Percentiles rank a stretch among this genome's conserved stretches.
These are phyloP conservation scores for Arachis stenosperma DNA, from an alignment of 306 rosid species.

Conservation along the genomic window DNA sequence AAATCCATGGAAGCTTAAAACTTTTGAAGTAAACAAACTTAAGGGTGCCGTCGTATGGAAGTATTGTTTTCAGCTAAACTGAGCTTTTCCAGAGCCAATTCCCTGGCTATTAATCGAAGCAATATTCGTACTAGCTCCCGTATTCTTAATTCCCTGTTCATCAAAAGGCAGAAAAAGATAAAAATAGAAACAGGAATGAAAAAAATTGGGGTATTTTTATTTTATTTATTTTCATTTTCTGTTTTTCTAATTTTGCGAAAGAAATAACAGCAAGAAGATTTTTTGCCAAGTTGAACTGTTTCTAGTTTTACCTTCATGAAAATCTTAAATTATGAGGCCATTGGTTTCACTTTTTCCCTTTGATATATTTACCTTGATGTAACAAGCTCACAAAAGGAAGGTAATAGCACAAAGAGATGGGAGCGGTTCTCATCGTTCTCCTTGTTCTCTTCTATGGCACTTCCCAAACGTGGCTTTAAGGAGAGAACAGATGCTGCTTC, in stretches of 20 bases:
- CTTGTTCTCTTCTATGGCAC: slow-evolving; percentile 49
- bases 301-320: no score
- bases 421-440: slow-evolving; percentile 54
- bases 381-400: slow-evolving; percentile 84
- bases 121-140: slow-evolving; percentile 72
- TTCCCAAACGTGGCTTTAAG: slow-evolving; percentile 57
- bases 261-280: no score
- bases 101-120: slow-evolving; percentile 62
- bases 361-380: slow-evolving; percentile 69
- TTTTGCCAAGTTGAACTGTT: no score
- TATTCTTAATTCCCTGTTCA: slow-evolving; percentile 72
- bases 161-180: slow-evolving; percentile 36
- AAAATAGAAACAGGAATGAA: slow-evolving; percentile 8
- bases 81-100: slow-evolving; percentile 67
- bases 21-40: slow-evolving; percentile 8
- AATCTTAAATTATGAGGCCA: no score
- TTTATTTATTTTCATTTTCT: no score
- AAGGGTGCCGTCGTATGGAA: slow-evolving; percentile 37
- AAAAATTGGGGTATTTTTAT: not conserved
- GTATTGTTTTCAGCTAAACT: slow-evolving; percentile 54
- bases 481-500: slow-evolving; percentile 71
- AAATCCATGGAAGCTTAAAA: slow-evolving; percentile 29
- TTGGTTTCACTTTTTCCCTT: not conserved
- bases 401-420: slow-evolving; percentile 81
- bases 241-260: no score